Base-by-base conservation (phyloP, 352 stramenopile genomes). In the Aphanomyces stellatus region DNA sequence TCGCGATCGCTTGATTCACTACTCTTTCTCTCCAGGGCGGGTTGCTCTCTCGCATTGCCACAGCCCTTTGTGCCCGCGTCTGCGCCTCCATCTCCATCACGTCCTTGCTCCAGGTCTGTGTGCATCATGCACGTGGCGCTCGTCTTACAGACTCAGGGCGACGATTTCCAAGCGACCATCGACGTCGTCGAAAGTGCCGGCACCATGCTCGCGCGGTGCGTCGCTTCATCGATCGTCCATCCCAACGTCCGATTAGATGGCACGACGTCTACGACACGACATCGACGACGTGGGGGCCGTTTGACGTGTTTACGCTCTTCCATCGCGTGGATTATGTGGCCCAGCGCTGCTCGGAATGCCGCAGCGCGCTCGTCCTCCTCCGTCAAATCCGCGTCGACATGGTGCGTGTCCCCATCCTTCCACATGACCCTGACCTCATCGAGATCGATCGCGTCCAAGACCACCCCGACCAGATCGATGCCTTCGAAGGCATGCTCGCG, bases 211-310 rank as follows among this genome's bases (percentile, higher is more conserved):
- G 60, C 31, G 24, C 43, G 60, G 60, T 67, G 31, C 27, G 2
- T 13, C 28, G n/a, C 6, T 49, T 1, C 24, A 53, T 1, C 13
- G 13, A 49, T 35, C 25, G 25, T 53, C 17, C 17, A 40, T 56
- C n/a, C 13, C 24, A n/a, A 63, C 10, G 42, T 22, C n/a, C 30
- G 11, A 10, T 11, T 27, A 67, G 60, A 8, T 67, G 60, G 60
- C 60, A 67, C 49, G 41, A 67, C 28, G 60, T 67, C 17, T 67
- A 67, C 49, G 49, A 57, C n/a, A 22, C 49, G 30, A 34, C 49
- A 30, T 40, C 25, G 25, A 62, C 53, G 11, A 17, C 30, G 17
- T 67, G 60, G 60, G 60, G 60, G 13, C 60, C 40, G 17, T 67
- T 67, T 34, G 60, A 67, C 35, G 25, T 13, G 22, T 33, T 33